These are phyloP conservation scores for Flueggea neowawraea DNA, from an alignment of 441 rosid species.

Conservation along the genomic window DNA sequence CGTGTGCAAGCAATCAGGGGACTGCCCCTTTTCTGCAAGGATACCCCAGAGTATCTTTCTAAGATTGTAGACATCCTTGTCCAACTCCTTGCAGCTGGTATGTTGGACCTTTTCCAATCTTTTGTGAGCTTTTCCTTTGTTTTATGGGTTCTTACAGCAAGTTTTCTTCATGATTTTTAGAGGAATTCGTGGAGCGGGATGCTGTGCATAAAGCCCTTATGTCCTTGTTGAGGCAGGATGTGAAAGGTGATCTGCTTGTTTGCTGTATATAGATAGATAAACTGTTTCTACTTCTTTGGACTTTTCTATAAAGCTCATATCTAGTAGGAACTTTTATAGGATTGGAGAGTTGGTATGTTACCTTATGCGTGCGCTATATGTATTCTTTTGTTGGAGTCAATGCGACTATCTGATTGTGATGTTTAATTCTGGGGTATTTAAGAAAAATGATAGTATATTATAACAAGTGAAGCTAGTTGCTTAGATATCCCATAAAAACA, in stretches of 20 bases:
- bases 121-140: background rate
- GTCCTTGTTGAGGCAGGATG: conserved; percentile 95
- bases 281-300: background rate
- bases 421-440: background rate
- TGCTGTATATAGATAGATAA: background rate
- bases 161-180: conserved; percentile 30
- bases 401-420: background rate
- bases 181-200: conserved; percentile 94
- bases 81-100: conserved; percentile 79
- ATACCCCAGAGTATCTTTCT: conserved; percentile 65
- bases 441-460: background rate
- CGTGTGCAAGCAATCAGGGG: conserved; percentile 97
- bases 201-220: conserved; percentile 95
- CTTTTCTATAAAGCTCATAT: background rate
- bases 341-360: background rate
- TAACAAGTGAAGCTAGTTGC: background rate
- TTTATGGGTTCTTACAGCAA: background rate
- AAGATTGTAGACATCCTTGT: conserved; percentile 88
- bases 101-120: conserved; percentile 5
- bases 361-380: background rate
- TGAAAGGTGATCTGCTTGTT: conserved; percentile 56
- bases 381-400: background rate
- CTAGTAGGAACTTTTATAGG: background rate
- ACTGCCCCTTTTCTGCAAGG: conserved; percentile 93
- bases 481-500: background rate